Conservation (phyloP, 148 eudicot species). For the Talinum fruticosum region DNA sequence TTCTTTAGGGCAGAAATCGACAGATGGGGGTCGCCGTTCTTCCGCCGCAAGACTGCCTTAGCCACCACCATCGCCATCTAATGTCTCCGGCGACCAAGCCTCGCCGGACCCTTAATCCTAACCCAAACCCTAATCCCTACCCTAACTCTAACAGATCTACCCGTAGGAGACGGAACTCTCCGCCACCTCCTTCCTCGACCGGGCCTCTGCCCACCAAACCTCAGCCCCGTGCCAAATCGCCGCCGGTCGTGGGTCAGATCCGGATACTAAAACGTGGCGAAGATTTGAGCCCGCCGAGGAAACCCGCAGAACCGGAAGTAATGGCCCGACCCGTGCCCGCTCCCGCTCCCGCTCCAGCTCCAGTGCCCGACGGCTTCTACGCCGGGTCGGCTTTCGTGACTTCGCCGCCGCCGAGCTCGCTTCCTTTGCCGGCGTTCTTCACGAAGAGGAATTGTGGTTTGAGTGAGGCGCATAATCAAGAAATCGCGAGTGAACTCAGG, state of each 20-base stretch:
- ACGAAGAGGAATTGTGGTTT: constrained; percentile 20
- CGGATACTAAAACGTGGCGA: constrained; percentile 58
- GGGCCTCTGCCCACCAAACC: constrained; percentile 6
- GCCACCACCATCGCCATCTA: constrained; percentile 15
- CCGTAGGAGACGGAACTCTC: constrained; percentile 30
- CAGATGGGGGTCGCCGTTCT: constrained; percentile 40
- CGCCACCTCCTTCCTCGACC: constrained; percentile 3
- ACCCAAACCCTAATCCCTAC: constrained; percentile 18
- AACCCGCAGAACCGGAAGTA: neutral
- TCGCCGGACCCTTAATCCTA: constrained; percentile 9
- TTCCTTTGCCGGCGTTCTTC: constrained; percentile 49
- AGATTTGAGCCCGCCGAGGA: constrained; percentile 2
- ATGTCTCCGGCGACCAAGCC: constrained; percentile 23
- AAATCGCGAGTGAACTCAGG: constrained; percentile 26
- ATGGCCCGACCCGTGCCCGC: neutral
- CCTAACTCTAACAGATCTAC: constrained; percentile 25
- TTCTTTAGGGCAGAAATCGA: neutral
- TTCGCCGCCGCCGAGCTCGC: constrained; percentile 51
- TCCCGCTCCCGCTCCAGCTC: constrained; percentile 12
- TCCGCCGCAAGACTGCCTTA: constrained; percentile 34
- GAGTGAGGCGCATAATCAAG: constrained; percentile 4
- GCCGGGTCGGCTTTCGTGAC: constrained; percentile 47
- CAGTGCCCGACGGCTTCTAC: constrained; percentile 32
- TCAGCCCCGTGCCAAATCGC: neutral
- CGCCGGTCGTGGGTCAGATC: constrained; percentile 28